These are phyloP conservation scores for Zygosaccharomyces gambellarensis DNA, from an alignment of 805 yeast genomes.

Conservation along the genomic window DNA sequence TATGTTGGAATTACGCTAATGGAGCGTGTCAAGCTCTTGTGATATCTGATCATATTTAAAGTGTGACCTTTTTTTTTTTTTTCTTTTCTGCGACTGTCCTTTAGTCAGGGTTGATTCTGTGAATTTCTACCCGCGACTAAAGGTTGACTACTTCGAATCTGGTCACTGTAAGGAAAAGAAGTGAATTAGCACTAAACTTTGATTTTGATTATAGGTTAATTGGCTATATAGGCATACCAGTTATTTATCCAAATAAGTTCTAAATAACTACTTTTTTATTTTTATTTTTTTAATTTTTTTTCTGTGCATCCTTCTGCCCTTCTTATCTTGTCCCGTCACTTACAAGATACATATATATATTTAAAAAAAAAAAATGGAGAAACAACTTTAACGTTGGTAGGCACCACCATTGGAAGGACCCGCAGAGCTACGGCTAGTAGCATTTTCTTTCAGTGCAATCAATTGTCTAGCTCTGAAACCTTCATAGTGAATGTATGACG, in stretches of 20 bases:
- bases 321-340: background rate
- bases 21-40: too few species aligned
- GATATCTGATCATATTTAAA: too few species aligned
- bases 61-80: too few species aligned
- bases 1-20: too few species aligned
- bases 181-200: background rate
- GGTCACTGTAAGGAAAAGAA: background rate
- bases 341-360: background rate
- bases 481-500: slow-evolving; percentile 85
- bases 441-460: slow-evolving; percentile 87
- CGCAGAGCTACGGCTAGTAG: slow-evolving; percentile 40
- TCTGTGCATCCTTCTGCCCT: background rate
- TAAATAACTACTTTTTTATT: background rate
- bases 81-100: too few species aligned
- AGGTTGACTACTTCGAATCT: background rate
- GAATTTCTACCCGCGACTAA: background rate
- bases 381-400: slow-evolving; percentile 16
- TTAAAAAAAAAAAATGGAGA: background rate
- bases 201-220: background rate
- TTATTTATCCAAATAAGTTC: background rate
- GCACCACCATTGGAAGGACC: slow-evolving; percentile 29
- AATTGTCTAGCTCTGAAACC: slow-evolving; percentile 89
- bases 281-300: too few species aligned
- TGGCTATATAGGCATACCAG: background rate
- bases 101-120: too few species aligned